Conservation (phyloP, 2,329 filamentous ascomycete genomes). For the Leptographium wingfieldii region DNA sequence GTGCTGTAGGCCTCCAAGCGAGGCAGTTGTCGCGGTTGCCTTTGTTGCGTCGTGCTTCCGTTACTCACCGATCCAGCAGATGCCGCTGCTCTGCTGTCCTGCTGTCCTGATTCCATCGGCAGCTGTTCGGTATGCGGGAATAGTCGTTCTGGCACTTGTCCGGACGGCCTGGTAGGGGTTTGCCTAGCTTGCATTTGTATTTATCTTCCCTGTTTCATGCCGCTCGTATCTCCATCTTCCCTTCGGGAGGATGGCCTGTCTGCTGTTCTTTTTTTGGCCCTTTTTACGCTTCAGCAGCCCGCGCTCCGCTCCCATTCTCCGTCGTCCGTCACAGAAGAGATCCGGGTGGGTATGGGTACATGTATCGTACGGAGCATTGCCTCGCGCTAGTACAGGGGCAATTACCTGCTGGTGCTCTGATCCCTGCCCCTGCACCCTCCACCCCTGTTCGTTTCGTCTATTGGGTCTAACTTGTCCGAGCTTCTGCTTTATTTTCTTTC, state of each 20-base stretch:
- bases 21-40: neutral
- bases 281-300: neutral
- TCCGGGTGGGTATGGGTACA: neutral
- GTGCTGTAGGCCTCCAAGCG: neutral
- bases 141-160: neutral
- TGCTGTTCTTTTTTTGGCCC: neutral
- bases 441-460: neutral
- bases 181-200: neutral
- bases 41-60: neutral
- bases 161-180: neutral
- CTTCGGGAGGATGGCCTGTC: neutral
- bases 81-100: neutral
- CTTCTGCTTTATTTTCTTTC: neutral
- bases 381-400: slow-evolving; percentile 1
- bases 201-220: neutral
- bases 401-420: neutral
- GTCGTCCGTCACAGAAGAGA: neutral
- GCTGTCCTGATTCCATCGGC: too few relatives aligned
- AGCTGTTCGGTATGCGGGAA: too few relatives aligned
- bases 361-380: neutral
- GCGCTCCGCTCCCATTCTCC: neutral
- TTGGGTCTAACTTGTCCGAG: neutral
- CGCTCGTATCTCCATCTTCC: neutral
- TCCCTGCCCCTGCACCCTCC: neutral
- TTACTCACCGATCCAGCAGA: neutral